These are phyloP conservation scores for Cymbopogon citratus DNA, from an alignment of 176 grass and related monocot species.

Conservation along the genomic window DNA sequence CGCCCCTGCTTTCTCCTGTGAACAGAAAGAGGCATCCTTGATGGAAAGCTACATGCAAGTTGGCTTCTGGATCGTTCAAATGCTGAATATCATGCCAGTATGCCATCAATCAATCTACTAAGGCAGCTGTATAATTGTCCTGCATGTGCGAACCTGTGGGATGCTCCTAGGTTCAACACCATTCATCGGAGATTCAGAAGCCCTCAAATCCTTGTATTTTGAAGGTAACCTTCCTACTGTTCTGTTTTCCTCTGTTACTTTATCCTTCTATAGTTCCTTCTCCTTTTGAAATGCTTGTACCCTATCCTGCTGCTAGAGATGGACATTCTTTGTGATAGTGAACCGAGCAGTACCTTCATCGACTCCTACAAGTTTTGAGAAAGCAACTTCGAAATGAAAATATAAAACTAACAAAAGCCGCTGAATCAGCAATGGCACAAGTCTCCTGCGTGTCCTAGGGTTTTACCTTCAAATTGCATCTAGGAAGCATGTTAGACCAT, in stretches of 20 bases:
- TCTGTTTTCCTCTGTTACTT: background rate
- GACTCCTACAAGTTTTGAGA: no score
- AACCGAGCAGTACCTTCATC: no score
- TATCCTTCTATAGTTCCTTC: background rate
- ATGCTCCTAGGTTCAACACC: slow-evolving; percentile 35
- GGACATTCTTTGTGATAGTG: no score
- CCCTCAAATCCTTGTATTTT: slow-evolving; percentile 17
- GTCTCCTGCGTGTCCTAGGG: no score
- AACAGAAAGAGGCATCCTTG: slow-evolving; percentile 11
- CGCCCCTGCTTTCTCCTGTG: no score
- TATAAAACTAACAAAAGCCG: no score
- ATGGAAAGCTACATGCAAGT: slow-evolving; percentile 15
- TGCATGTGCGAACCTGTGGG: background rate
- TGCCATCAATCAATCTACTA: background rate
- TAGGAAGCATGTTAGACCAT: no score
- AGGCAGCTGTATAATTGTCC: slow-evolving; percentile 11
- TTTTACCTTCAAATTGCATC: no score
- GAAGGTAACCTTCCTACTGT: background rate
- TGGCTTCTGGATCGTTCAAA: background rate
- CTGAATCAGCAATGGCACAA: no score
- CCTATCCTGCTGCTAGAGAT: background rate
- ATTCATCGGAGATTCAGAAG: slow-evolving; percentile 15
- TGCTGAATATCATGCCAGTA: no score
- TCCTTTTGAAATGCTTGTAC: background rate
- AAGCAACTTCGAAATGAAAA: no score